phyloP scores from a whole-genome alignment of 306 rosid genomes.

The Fagus crenata region DNA sequence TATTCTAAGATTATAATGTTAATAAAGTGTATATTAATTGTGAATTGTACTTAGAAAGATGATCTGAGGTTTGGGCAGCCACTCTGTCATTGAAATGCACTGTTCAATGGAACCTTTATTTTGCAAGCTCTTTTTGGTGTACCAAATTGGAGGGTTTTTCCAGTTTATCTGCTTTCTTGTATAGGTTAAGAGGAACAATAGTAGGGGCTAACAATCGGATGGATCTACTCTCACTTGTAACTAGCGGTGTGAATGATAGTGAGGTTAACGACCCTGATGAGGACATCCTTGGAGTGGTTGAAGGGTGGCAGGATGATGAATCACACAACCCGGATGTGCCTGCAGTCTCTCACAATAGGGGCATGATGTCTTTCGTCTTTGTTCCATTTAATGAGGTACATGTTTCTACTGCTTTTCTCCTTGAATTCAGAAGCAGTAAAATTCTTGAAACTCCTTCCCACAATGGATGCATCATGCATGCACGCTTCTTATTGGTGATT shows the following conservation, averaged over 20 bases:
- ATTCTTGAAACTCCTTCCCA: not conserved
- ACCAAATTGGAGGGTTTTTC: too few relatives aligned
- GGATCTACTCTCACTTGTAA: slow-evolving; percentile 90
- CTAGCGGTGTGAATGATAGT: slow-evolving; percentile 66
- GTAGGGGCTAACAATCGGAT: slow-evolving; percentile 86
- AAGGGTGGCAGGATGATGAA: slow-evolving; percentile 93
- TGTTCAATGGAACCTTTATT: too few relatives aligned
- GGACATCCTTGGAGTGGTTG: slow-evolving; percentile 83
- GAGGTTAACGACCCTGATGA: slow-evolving; percentile 68
- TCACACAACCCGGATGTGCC: slow-evolving; percentile 97
- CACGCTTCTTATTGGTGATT: not conserved
- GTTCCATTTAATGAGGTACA: slow-evolving; percentile 84
- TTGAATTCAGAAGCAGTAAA: not conserved
- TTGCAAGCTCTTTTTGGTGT: too few relatives aligned
- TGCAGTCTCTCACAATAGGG: slow-evolving; percentile 85
- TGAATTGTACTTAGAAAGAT: too few relatives aligned
- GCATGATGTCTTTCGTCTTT: slow-evolving; percentile 81
- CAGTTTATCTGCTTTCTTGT: slow-evolving; percentile 19
- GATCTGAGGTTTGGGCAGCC: not conserved
- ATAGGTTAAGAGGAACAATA: slow-evolving; percentile 78
- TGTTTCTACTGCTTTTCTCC: not conserved
- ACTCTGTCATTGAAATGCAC: not conserved
- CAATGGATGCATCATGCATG: not conserved
- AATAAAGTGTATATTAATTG: not conserved
- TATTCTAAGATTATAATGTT: too few relatives aligned